Percentiles rank a stretch among this genome's conserved stretches.
Evolutionary conservation across 2,329 filamentous ascomycete genomes (phyloP).

Genomic region (Graphilbum fragrans): DNA sequence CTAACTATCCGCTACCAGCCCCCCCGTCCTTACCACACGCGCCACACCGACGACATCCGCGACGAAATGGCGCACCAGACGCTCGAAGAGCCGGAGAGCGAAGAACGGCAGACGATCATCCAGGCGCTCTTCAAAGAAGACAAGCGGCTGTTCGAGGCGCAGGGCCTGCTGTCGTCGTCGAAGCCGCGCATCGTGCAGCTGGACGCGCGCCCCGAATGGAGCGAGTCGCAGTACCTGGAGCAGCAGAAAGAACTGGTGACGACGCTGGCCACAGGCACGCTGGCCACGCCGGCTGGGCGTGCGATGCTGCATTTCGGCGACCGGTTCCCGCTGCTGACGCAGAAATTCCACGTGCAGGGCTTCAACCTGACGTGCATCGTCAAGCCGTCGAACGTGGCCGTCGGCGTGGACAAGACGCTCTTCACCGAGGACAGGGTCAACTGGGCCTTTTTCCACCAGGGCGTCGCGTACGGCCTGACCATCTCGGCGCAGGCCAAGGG

Average conservation of each 20-base stretch:
- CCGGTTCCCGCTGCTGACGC: constrained; percentile 77
- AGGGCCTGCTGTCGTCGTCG: constrained; percentile 72
- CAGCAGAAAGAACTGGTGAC: constrained; percentile 86
- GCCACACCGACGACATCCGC: constrained; percentile 47
- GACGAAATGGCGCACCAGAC: constrained; percentile 48
- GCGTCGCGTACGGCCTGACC: constrained; percentile 81
- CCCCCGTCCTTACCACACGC: background rate
- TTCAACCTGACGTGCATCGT: constrained; percentile 90
- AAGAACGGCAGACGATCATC: constrained; percentile 72
- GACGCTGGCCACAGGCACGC: constrained; percentile 71
- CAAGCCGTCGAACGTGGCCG: constrained; percentile 81
- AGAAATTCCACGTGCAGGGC: constrained; percentile 78
- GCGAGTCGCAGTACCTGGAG: constrained; percentile 78
- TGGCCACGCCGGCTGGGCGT: constrained; percentile 79
- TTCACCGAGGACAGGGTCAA: constrained; percentile 95
- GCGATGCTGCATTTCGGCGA: constrained; percentile 82
- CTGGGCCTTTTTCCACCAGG: constrained; percentile 98
- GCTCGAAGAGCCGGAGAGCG: constrained; percentile 70
- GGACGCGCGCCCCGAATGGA: constrained; percentile 61
- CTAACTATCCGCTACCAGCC: too few relatives aligned
- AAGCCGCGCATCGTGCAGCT: constrained; percentile 71
- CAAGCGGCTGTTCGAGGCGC: constrained; percentile 76
- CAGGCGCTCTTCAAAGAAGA: constrained; percentile 85
- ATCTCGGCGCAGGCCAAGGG: constrained; percentile 84
- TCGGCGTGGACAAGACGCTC: constrained; percentile 77